Conservation (phyloP, 116 monocot species). For the Dioscorea cayenensis region DNA sequence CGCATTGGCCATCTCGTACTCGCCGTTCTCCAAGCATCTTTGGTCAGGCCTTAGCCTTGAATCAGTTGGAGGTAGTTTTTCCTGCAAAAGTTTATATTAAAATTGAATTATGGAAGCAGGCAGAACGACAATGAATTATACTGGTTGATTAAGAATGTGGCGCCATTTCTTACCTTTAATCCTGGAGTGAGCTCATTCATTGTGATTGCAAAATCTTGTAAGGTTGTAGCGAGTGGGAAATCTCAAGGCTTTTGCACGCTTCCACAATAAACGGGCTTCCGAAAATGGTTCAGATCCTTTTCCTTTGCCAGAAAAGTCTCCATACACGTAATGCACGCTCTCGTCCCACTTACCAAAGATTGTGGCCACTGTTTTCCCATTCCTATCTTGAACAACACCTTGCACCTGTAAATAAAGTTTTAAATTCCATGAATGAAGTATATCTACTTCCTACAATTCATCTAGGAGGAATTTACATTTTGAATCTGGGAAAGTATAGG, state of each 20-base stretch:
- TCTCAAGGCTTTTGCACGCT: slow-evolving; percentile 55
- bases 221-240: slow-evolving; percentile 85
- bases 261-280: slow-evolving; percentile 68
- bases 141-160: neutral
- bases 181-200: slow-evolving; percentile 79
- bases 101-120: neutral
- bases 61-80: slow-evolving; percentile 94
- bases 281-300: slow-evolving; percentile 55
- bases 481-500: too few species aligned
- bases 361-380: slow-evolving; percentile 73
- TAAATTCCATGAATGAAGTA: neutral
- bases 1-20: slow-evolving; percentile 89
- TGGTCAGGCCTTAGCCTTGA: slow-evolving; percentile 96
- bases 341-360: slow-evolving; percentile 98
- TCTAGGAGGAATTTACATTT: neutral
- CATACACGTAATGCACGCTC: slow-evolving; percentile 76
- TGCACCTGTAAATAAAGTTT: slow-evolving; percentile 59
- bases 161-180: slow-evolving; percentile 44
- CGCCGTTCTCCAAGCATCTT: slow-evolving; percentile 93
- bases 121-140: neutral
- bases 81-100: slow-evolving; percentile 34
- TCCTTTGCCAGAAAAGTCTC: slow-evolving; percentile 57
- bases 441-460: neutral
- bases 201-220: slow-evolving; percentile 83
- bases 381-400: slow-evolving; percentile 75